Percentiles rank a stretch among this genome's conserved stretches.
Conservation (phyloP, 257 asterid genomes). For the Penstemon barbatus region DNA sequence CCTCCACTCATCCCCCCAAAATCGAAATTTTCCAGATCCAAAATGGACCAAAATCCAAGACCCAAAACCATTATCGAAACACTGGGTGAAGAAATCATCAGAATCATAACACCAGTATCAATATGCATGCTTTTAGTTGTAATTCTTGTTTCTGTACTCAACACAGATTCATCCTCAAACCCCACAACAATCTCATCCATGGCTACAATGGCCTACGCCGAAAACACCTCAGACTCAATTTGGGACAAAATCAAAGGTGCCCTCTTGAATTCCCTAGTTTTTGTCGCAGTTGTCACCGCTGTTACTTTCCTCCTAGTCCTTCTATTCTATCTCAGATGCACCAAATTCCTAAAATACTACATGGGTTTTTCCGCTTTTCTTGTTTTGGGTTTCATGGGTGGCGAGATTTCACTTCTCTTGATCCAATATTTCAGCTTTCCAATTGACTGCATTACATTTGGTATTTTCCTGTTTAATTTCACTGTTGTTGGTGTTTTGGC, state of each 20-base stretch:
- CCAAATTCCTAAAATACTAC: slow-evolving; percentile 91
- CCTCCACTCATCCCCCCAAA: neutral
- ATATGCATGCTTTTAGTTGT: slow-evolving; percentile 89
- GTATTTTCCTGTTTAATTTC: slow-evolving; percentile 66
- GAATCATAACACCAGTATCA: slow-evolving; percentile 89
- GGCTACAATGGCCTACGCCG: slow-evolving; percentile 80
- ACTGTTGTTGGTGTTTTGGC: slow-evolving; percentile 81
- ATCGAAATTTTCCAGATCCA: slow-evolving; percentile 18
- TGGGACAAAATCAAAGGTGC: slow-evolving; percentile 98
- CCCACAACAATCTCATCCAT: slow-evolving; percentile 50
- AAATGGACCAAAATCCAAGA: slow-evolving; percentile 62
- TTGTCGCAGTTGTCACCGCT: slow-evolving; percentile 73
- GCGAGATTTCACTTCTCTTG: slow-evolving; percentile 66
- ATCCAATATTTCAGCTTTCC: slow-evolving; percentile 55
- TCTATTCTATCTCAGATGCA: slow-evolving; percentile 86
- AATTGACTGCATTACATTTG: slow-evolving; percentile 71
- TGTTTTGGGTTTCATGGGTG: slow-evolving; percentile 87
- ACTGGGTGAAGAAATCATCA: slow-evolving; percentile 85
- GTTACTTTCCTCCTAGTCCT: slow-evolving; percentile 84
- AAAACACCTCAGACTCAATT: slow-evolving; percentile 68
- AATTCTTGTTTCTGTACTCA: slow-evolving; percentile 70
- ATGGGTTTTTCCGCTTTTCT: slow-evolving; percentile 93
- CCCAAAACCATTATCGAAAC: slow-evolving; percentile 70
- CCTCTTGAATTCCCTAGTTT: slow-evolving; percentile 80
- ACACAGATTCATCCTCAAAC: slow-evolving; percentile 43